These are phyloP conservation scores for Vigna trinervia DNA, from an alignment of 306 rosid genomes.

Conservation along the genomic window DNA sequence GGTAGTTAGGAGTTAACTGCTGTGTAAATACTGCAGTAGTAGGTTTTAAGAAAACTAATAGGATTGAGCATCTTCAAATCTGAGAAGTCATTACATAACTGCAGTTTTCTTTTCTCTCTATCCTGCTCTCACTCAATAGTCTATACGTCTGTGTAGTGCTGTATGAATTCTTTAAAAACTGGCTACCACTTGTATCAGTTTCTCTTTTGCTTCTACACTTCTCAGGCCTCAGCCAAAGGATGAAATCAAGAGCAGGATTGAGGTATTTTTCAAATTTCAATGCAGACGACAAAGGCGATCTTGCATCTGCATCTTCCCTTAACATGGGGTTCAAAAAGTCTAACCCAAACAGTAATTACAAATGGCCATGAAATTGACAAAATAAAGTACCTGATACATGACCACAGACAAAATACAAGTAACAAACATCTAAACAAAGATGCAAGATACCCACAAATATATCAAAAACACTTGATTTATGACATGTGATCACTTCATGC, in stretches of 20 bases:
- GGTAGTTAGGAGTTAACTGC: background rate
- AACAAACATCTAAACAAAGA: slow-evolving; percentile 11
- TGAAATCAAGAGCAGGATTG: background rate
- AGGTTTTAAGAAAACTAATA: background rate
- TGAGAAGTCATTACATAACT: background rate
- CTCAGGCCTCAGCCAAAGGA: background rate
- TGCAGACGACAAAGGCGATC: background rate
- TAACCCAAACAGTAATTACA: background rate
- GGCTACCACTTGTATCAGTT: background rate
- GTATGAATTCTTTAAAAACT: too few species aligned
- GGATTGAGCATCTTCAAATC: background rate
- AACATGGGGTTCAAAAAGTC: background rate
- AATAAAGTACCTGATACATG: background rate
- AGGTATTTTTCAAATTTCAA: slow-evolving; percentile 20
- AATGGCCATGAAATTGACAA: slow-evolving; percentile 4
- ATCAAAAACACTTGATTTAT: background rate
- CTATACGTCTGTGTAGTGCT: background rate
- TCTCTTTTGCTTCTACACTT: background rate
- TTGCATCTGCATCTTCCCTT: slow-evolving; percentile 1
- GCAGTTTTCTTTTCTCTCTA: background rate
- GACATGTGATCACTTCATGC: background rate
- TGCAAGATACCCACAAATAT: background rate
- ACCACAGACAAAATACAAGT: background rate
- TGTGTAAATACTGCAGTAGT: background rate
- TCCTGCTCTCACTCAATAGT: background rate